These are phyloP conservation scores for Bolboschoenoplectus hybrid DNA, from an alignment of 202 grass and related monocot species.

Conservation along the genomic window DNA sequence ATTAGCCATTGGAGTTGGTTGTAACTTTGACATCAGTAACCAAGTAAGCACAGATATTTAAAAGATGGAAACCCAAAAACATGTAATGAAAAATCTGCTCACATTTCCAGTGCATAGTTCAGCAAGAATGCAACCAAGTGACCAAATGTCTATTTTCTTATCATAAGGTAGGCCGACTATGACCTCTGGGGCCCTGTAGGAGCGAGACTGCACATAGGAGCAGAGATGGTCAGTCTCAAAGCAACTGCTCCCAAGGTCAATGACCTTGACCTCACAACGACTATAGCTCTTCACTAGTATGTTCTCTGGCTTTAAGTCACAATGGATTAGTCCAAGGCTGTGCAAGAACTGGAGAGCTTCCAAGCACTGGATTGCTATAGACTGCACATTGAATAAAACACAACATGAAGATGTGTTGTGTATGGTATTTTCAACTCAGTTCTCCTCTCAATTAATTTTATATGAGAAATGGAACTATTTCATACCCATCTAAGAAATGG, in stretches of 20 bases:
- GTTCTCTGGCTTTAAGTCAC: conserved; percentile 98
- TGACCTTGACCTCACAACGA: conserved; percentile 98
- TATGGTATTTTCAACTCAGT: background rate
- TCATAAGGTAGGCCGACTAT: conserved; percentile 92
- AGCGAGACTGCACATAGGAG: conserved; percentile 93
- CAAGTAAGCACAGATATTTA: background rate
- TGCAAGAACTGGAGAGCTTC: conserved; percentile 98
- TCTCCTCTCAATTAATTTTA: conserved; percentile 10
- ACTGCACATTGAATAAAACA: conserved; percentile 51
- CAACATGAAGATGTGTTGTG: conserved; percentile 30
- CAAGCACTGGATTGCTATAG: conserved; percentile 96
- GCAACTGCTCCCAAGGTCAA: conserved; percentile 98
- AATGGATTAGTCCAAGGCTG: conserved; percentile 94
- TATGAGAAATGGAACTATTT: conserved; percentile 28
- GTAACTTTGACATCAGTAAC: background rate
- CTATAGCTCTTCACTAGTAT: conserved; percentile 99
- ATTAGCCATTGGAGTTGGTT: background rate
- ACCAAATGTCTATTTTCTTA: conserved; percentile 99
- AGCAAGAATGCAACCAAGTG: conserved; percentile 95
- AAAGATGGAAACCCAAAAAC: conserved; percentile 6
- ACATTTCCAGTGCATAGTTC: conserved; percentile 99
- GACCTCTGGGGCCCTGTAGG: conserved; percentile 97
- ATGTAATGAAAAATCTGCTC: conserved; percentile 47
- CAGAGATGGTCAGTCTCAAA: conserved; percentile 99
- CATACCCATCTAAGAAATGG: background rate